Conservation (phyloP, 2,329 filamentous ascomycete genomes). For the Akanthomyces dipterigenus region DNA sequence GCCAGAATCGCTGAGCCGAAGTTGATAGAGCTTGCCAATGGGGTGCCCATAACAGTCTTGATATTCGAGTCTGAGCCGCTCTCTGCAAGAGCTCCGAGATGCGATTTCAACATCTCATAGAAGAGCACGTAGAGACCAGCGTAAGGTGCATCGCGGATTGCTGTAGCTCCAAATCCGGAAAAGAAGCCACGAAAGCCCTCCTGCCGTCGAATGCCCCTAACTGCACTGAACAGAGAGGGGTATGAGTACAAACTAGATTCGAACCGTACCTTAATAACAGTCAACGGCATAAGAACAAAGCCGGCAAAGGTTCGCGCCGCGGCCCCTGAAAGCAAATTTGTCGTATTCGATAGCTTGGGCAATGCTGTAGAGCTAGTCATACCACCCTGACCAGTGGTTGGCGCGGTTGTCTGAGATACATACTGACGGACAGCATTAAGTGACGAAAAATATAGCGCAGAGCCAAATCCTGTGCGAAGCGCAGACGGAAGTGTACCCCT, state of each 20-base stretch:
- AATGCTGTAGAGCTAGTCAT: slow-evolving; percentile 57
- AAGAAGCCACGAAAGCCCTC: slow-evolving; percentile 84
- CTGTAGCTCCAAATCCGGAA: slow-evolving; percentile 86
- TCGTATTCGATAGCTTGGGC: slow-evolving; percentile 74
- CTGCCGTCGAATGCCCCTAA: slow-evolving; percentile 62
- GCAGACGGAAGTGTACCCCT: slow-evolving; percentile 86
- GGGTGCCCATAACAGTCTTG: slow-evolving; percentile 22
- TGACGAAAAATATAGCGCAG: slow-evolving; percentile 86
- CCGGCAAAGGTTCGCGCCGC: slow-evolving; percentile 79
- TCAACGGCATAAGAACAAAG: slow-evolving; percentile 90
- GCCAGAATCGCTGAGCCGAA: slow-evolving; percentile 77
- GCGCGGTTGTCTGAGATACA: slow-evolving; percentile 7
- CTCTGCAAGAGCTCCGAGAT: slow-evolving; percentile 34
- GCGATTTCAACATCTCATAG: slow-evolving; percentile 77
- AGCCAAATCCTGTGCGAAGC: slow-evolving; percentile 88
- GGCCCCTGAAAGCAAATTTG: slow-evolving; percentile 81
- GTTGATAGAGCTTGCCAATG: slow-evolving; percentile 61
- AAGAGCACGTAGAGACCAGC: slow-evolving; percentile 91
- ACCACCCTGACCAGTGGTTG: slow-evolving; percentile 18
- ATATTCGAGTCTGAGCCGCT: background rate
- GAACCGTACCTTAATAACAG: slow-evolving; percentile 93
- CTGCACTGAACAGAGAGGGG: slow-evolving; percentile 65
- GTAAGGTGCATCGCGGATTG: slow-evolving; percentile 91
- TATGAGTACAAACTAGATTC: slow-evolving; percentile 85
- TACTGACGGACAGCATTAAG: slow-evolving; percentile 77